phyloP scores from a whole-genome alignment of 1,284 basidiomycete species.

The Microbotryomycetes sp. region DNA sequence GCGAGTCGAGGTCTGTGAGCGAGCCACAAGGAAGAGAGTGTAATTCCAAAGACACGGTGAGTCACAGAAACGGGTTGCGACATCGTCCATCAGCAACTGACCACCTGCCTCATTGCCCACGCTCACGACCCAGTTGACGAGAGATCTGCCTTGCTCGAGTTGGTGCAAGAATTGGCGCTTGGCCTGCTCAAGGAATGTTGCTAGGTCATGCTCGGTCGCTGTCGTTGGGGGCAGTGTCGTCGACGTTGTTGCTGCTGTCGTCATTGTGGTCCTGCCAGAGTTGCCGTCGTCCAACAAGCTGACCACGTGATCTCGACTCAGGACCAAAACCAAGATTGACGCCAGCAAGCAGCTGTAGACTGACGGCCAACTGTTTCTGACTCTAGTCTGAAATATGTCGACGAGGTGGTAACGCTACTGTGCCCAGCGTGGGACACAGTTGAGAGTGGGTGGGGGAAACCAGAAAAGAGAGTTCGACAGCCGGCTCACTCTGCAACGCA shows the following conservation, averaged over 20 bases:
- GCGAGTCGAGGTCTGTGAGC: conserved; percentile 72
- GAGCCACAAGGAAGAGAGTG: background rate
- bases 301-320: too few relatives aligned
- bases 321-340: background rate
- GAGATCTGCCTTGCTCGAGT: conserved; percentile 45
- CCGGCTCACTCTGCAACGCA: too few relatives aligned
- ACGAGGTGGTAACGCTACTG: background rate
- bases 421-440: background rate
- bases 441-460: background rate
- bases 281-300: too few relatives aligned
- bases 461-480: too few relatives aligned
- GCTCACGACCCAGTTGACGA: conserved; percentile 64
- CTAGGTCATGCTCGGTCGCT: conserved; percentile 29
- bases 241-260: too few relatives aligned
- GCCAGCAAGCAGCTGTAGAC: too few relatives aligned
- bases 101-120: conserved; percentile 93
- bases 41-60: background rate
- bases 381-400: background rate
- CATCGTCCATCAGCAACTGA: conserved; percentile 43
- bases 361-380: too few relatives aligned
- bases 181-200: conserved; percentile 44
- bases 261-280: too few relatives aligned
- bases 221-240: too few relatives aligned
- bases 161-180: conserved; percentile 51
- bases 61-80: background rate